phyloP scores from a whole-genome alignment of 331 rosid species.

The Spiraea crenata region DNA sequence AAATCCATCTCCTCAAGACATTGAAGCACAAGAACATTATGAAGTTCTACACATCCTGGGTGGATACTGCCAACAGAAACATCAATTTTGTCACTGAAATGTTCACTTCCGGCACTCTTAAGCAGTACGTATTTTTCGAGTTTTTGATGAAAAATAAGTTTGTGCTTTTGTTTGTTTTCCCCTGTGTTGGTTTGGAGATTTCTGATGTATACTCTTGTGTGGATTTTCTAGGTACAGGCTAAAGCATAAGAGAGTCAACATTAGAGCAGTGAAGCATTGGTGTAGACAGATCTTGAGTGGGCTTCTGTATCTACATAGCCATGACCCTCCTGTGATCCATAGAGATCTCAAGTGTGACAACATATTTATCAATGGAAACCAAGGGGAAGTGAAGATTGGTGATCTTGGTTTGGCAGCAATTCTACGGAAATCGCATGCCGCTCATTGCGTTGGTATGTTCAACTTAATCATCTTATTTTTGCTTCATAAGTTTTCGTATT shows the following conservation, averaged over 20 bases:
- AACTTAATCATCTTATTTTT: not conserved
- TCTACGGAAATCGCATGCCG: slow-evolving; percentile 86
- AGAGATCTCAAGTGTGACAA: slow-evolving; percentile 99
- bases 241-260: slow-evolving; percentile 79
- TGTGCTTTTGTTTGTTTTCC: not conserved
- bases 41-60: slow-evolving; percentile 97
- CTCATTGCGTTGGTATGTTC: slow-evolving; percentile 85
- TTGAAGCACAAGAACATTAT: slow-evolving; percentile 85
- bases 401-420: slow-evolving; percentile 96
- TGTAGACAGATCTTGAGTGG: slow-evolving; percentile 94
- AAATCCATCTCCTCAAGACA: slow-evolving; percentile 90
- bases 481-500: not conserved
- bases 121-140: slow-evolving; percentile 58
- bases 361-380: slow-evolving; percentile 90
- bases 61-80: slow-evolving; percentile 77
- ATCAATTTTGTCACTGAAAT: slow-evolving; percentile 94
- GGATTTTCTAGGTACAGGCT: slow-evolving; percentile 61
- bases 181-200: not conserved
- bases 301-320: slow-evolving; percentile 90
- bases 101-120: slow-evolving; percentile 96
- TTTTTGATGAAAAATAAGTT: not conserved
- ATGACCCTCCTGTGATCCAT: slow-evolving; percentile 91
- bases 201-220: slow-evolving; percentile 7
- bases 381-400: slow-evolving; percentile 97
- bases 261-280: slow-evolving; percentile 96